Conservation (phyloP, 2,329 filamentous ascomycete species). For the Byssochlamys sp. region DNA sequence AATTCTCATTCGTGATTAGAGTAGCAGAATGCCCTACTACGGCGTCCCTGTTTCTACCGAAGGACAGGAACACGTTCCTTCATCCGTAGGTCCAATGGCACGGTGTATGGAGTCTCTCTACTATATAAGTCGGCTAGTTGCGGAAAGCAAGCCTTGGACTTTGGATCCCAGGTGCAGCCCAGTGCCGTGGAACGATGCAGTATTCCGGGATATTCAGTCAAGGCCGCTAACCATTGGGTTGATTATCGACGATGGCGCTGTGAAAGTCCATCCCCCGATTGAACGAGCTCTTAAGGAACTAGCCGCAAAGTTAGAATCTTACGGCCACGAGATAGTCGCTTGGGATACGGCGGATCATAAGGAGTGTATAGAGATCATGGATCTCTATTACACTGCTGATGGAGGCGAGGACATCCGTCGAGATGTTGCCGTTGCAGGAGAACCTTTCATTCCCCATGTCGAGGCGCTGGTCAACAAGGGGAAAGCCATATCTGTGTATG, state of each 20-base stretch:
- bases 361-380: conserved; percentile 51
- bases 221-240: conserved; percentile 43
- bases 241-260: conserved; percentile 45
- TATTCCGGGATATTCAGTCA: conserved; percentile 33
- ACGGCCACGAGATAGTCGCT: conserved; percentile 46
- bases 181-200: conserved; percentile 44
- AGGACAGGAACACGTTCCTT: conserved; percentile 56
- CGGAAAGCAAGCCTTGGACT: conserved; percentile 43
- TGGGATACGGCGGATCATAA: conserved; percentile 46
- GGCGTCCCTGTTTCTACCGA: conserved; percentile 54
- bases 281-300: conserved; percentile 35
- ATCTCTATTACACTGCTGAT: conserved; percentile 53
- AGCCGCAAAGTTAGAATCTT: conserved; percentile 27
- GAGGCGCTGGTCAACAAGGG: conserved; percentile 46
- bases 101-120: conserved; percentile 42
- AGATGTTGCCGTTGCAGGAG: conserved; percentile 46
- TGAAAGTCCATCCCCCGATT: conserved; percentile 47
- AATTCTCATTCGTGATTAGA: conserved; percentile 29
- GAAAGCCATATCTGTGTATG: conserved; percentile 49
- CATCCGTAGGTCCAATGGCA: conserved; percentile 52
- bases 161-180: conserved; percentile 46
- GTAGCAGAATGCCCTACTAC: conserved; percentile 47
- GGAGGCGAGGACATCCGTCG: conserved; percentile 54
- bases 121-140: conserved; percentile 40
- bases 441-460: conserved; percentile 52